phyloP scores from a whole-genome alignment of 495 filamentous ascomycete species.

The Talaromyces stipitatus region DNA sequence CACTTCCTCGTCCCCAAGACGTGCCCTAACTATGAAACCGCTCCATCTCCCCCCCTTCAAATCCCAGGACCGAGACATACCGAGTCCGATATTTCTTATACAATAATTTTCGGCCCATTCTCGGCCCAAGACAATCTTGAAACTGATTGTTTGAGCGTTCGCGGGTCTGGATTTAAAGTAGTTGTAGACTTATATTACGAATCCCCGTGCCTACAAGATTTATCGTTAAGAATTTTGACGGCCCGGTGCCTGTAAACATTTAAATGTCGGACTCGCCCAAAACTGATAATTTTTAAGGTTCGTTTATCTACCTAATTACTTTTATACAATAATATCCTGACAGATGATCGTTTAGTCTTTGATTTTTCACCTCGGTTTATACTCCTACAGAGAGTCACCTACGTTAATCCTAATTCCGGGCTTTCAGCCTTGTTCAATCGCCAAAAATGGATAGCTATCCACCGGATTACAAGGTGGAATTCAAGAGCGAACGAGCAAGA shows the following conservation, averaged over 20 bases:
- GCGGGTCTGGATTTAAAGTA: background rate
- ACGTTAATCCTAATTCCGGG: background rate
- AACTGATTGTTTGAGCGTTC: background rate
- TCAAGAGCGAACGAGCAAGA: slow-evolving; percentile 50
- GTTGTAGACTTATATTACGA: background rate
- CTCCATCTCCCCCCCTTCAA: background rate
- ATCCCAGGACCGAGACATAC: background rate
- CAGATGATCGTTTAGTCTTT: background rate
- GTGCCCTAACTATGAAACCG: background rate
- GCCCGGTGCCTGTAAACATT: background rate
- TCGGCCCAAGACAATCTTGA: background rate
- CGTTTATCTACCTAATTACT: background rate
- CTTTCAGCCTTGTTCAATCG: background rate
- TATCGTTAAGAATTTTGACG: background rate
- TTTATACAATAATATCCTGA: background rate
- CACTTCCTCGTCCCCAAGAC: background rate
- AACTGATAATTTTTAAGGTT: background rate
- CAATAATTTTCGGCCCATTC: background rate
- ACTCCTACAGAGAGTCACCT: background rate
- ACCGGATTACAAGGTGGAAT: slow-evolving; percentile 2
- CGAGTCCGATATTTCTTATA: background rate
- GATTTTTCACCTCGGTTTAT: background rate
- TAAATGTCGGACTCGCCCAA: background rate
- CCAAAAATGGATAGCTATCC: background rate
- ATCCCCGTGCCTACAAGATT: background rate